Evolutionary conservation across 2,329 filamentous ascomycete species (phyloP), one percentile per base, ranked within the genome.

Genomic region (Penicillium sp.): DNA sequence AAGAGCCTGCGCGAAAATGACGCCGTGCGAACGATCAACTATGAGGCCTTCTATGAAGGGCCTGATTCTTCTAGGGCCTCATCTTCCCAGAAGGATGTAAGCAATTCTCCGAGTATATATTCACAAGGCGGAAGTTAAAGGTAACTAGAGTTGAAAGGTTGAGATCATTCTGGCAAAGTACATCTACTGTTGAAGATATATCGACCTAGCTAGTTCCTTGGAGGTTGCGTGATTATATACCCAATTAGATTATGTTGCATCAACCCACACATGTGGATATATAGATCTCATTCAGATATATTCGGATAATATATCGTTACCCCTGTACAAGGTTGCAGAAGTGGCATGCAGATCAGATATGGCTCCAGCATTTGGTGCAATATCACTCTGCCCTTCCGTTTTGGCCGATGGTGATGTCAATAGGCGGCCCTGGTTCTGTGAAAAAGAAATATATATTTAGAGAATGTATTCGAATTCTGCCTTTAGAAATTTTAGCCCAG

Each of bases 11-110:
- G 40, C 8, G 40, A 47, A 7, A 45, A 47, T 38, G 25, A 39
- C 2, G 31, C 25, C 13, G 16, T 46, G 23, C 56, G 42, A 29
- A 29, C 39, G n/a, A 50, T 52, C 23, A 35, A 58, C 18, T 52
- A 50, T 32, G 56, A 46, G 27, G 48, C 45, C 31, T 42, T 31
- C 6, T 52, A 58, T 12, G 53, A 52, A 15, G 34, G 16, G 1
- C 10, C 38, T 25, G 39, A 7, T 15, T 25, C 38, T n/a, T 6
- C 25, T 16, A 45, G 31, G n/a, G 44, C 44, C 16, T 55, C 38
- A 6, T 46, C 52, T 6, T 41, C 49, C 10, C 32, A 35, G 37
- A 25, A 32, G 3, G n/a, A 34, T 31, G 41, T 32, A 18, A 34
- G 25, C 18, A 21, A 40, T 46, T 18, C 4, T 13, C 15, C 6